Evolutionary conservation across 345 rosid genomes (phyloP), one percentile per base, ranked within the genome.

Genomic region (Turritis glabra): DNA sequence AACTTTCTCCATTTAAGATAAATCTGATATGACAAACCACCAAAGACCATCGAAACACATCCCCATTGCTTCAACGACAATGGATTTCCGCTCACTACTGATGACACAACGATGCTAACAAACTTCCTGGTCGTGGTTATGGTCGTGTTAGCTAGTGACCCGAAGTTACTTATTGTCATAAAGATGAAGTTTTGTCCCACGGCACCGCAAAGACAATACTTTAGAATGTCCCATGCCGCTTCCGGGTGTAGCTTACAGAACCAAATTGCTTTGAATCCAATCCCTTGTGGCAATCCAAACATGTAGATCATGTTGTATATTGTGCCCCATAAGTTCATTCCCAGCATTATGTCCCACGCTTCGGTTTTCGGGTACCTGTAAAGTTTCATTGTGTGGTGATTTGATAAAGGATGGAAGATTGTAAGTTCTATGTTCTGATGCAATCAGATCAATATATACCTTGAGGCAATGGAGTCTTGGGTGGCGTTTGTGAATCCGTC

Each of bases 401-500:
- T 10, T 26, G 18, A 32, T 32, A 18, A 12, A 56, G 26, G 30
- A 62, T 2, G 29, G 43, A 26, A 62, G 9, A 29, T 12, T 22
- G 15, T 30, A 3, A 19, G 8, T 21, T 44, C 0, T 7, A n/a
- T 43, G 47, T 57, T 37, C 0, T 17, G 60, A 44, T 12, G 3
- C 21, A 48, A 13, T 27, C 9, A 8, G 67, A 68, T 48, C 15
- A 7, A 18, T 32, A 9, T 21, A 58, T 82, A 89, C 98, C 97
- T 86, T 13, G 87, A 81, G 35, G 81, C 85, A 54, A 91, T 85
- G 27, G 97, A 94, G 81, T 94, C 98, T 78, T 94, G 98, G 7
- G 97, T 94, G 14, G 97, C 95, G 33, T 94, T 94, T 65, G 98
- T 94, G 77, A 94, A 94, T 67, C 98, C 97, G 69, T 94, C 98